Percentiles rank a stretch among this genome's conserved stretches.
phyloP scores from a whole-genome alignment of 352 stramenopile genomes.

The Phytopythium helicoides region DNA sequence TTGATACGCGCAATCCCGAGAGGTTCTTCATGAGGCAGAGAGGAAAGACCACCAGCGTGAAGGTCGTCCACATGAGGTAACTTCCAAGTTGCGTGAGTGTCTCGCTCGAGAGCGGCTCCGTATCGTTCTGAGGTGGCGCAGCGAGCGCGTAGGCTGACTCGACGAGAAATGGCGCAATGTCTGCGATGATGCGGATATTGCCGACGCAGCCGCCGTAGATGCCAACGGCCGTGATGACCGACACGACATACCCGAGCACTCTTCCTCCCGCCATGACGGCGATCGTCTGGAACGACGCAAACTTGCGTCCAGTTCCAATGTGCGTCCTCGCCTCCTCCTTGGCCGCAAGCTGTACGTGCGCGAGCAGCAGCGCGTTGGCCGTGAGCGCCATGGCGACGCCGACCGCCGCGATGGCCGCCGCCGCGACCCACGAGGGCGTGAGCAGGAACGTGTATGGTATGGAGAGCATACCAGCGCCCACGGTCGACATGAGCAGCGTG shows the following conservation, averaged over 20 bases:
- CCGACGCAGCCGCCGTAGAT: slow-evolving; percentile 73
- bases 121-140: neutral
- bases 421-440: slow-evolving; percentile 34
- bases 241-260: slow-evolving; percentile 58
- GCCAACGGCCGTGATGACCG: slow-evolving; percentile 58
- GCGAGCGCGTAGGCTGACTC: slow-evolving; percentile 22
- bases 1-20: slow-evolving; percentile 62
- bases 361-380: slow-evolving; percentile 50
- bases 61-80: slow-evolving; percentile 53
- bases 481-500: slow-evolving; percentile 75
- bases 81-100: slow-evolving; percentile 22
- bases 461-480: slow-evolving; percentile 67
- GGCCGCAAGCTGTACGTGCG: slow-evolving; percentile 50
- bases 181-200: slow-evolving; percentile 63
- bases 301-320: slow-evolving; percentile 46
- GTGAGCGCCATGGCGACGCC: slow-evolving; percentile 55
- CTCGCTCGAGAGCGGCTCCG: slow-evolving; percentile 10
- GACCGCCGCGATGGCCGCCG: slow-evolving; percentile 44
- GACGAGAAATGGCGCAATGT: slow-evolving; percentile 66
- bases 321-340: slow-evolving; percentile 40
- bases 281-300: slow-evolving; percentile 67
- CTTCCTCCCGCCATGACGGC: slow-evolving; percentile 48
- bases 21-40: slow-evolving; percentile 73
- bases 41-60: slow-evolving; percentile 54
- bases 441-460: slow-evolving; percentile 73